Conservation (phyloP, 345 rosid genomes). For the Pelargonium nanum region DNA sequence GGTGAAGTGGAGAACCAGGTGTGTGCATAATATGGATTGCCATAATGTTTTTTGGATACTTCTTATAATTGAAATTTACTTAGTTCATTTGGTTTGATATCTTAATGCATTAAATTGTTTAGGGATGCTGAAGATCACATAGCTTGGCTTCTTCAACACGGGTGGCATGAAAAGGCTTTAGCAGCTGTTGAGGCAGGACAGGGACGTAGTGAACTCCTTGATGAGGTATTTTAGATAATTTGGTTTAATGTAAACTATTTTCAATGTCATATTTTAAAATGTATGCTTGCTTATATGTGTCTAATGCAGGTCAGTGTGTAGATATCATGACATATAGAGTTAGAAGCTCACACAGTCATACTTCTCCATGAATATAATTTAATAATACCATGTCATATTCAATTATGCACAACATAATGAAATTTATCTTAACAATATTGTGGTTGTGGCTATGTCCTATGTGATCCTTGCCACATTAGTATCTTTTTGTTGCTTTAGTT, state of each 20-base stretch:
- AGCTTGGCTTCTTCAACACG: constrained; percentile 97
- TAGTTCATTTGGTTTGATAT: not conserved
- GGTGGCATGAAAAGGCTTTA: constrained; percentile 94
- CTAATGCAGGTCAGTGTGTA: constrained; percentile 8
- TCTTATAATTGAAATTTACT: not conserved
- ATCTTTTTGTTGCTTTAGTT: not conserved
- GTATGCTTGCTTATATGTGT: not conserved
- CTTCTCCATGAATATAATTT: not conserved
- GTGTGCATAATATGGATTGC: not conserved
- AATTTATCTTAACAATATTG: too few species aligned
- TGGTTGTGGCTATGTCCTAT: not conserved
- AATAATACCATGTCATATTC: not conserved
- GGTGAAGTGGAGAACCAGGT: not conserved
- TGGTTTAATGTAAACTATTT: not conserved
- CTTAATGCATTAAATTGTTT: constrained; percentile 3
- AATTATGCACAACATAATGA: not conserved
- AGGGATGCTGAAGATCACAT: constrained; percentile 99
- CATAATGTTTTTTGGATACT: not conserved
- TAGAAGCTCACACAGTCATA: not conserved
- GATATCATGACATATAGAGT: not conserved
- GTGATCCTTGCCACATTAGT: not conserved
- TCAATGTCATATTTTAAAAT: not conserved
- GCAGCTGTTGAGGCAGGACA: constrained; percentile 98
- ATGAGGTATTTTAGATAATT: constrained; percentile 50
- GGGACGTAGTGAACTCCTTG: constrained; percentile 85